These are phyloP conservation scores for Malus orientalis DNA, from an alignment of 306 rosid genomes.

Conservation along the genomic window DNA sequence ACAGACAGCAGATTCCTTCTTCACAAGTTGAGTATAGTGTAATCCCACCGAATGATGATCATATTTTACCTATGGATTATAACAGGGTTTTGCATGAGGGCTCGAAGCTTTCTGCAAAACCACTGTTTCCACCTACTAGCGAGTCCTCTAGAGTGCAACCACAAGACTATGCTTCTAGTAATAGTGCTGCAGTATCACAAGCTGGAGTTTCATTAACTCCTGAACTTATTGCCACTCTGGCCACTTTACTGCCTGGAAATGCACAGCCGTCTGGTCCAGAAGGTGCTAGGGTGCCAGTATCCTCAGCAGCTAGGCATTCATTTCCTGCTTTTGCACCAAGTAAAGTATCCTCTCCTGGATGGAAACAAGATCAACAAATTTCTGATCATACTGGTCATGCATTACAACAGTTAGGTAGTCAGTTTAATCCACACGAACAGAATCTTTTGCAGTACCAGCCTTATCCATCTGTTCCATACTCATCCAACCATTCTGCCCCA, in stretches of 20 bases:
- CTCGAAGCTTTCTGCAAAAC: conserved; percentile 48
- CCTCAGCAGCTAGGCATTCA: conserved; percentile 48
- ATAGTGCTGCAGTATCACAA: conserved; percentile 48
- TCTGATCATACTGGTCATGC: conserved; percentile 50
- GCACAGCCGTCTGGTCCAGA: conserved; percentile 51
- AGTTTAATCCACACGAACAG: conserved; percentile 42
- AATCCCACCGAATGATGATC: conserved; percentile 56
- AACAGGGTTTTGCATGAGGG: conserved; percentile 56
- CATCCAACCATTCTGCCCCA: conserved; percentile 46
- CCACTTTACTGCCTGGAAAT: conserved; percentile 66
- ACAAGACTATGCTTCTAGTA: conserved; percentile 43
- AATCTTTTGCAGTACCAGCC: conserved; percentile 55
- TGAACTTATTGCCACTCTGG: conserved; percentile 87
- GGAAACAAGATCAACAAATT: conserved; percentile 75
- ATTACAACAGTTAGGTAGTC: conserved; percentile 54
- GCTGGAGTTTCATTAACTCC: conserved; percentile 82
- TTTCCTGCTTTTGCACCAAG: conserved; percentile 34
- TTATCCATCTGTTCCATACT: conserved; percentile 46
- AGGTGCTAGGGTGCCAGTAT: conserved; percentile 40
- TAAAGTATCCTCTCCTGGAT: conserved; percentile 54
- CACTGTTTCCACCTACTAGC: conserved; percentile 37
- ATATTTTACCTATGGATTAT: conserved; percentile 47
- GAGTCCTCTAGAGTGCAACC: conserved; percentile 50
- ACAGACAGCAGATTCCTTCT: conserved; percentile 56
- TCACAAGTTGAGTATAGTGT: conserved; percentile 47